Evolutionary conservation across 306 rosid genomes (phyloP), one percentile per base, ranked within the genome.

Genomic region (Acacia crassicarpa): DNA sequence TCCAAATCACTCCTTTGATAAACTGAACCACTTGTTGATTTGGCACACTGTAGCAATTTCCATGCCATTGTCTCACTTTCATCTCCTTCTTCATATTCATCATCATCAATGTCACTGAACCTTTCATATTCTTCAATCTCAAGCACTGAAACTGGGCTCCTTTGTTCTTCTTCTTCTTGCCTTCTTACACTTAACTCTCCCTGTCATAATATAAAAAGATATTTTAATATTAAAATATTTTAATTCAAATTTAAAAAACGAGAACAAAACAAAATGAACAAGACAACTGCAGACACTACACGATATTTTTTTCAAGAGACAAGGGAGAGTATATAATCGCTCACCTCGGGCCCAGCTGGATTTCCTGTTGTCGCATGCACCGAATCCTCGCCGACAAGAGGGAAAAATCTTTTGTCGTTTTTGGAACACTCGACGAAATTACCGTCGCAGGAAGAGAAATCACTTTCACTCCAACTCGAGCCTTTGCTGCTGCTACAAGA

Each of bases 381-480:
- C 75, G 48, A 77, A 72, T 78, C 85, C 83, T 46, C 61, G 85
- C 94, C 89, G 97, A 89, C 98, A 72, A 78, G 6, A 0, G 89
- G 88, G 69, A 79, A 85, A 72, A 58, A 19, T 15, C 27, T 79
- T 67, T 91, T 80, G 85, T 17, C 63, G 82, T 78, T 83, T 84
- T 68, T 81, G 13, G 51, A 48, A 23, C 27, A 23, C 19, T 63
- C 87, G 76, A 17, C 61, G 8, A 46, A 69, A 61, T 62, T 67
- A 81, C 85, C 78, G 32, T 84, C 85, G 87, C 89, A 83, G 1
- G 90, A 72, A 59, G 77, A 88, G 82, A 75, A 94, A 82, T 92
- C 98, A 69, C 90, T 91, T 48, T 92, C 96, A n/a, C 92, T 84
- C 98, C 97, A 94, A 17, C 96, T 91, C 12, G 97, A 92, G 20